phyloP scores from a whole-genome alignment of 225 moss, liverwort and hornwort genomes.

The Sphagnum tenellum region DNA sequence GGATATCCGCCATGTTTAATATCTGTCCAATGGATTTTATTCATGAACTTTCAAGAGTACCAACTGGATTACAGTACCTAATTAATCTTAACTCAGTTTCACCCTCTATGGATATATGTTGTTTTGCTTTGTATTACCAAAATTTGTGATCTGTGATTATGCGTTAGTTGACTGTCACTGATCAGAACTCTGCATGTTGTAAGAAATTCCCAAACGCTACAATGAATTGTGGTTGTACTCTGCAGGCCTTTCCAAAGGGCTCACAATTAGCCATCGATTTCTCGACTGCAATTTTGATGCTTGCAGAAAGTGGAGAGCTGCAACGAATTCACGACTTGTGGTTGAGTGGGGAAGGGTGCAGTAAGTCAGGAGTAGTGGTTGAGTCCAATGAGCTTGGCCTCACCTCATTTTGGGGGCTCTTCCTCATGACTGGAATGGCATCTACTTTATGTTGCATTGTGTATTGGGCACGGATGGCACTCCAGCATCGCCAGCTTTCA shows the following conservation, averaged over 20 bases:
- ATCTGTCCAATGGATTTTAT: too few species aligned
- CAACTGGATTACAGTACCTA: too few species aligned
- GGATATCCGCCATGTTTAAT: too few species aligned
- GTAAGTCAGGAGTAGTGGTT: conserved; percentile 19
- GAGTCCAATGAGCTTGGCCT: conserved; percentile 53
- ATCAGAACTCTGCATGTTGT: too few species aligned
- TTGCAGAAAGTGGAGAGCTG: conserved; percentile 74
- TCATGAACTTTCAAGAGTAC: too few species aligned
- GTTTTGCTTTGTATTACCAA: too few species aligned
- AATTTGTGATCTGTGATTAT: too few species aligned
- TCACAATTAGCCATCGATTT: conserved; percentile 81
- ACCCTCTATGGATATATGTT: too few species aligned
- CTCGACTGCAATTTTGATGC: conserved; percentile 70
- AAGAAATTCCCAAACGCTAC: too few species aligned
- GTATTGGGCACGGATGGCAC: conserved; percentile 64
- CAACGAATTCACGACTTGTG: conserved; percentile 80
- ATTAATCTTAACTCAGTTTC: too few species aligned
- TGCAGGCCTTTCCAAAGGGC: conserved; percentile 86
- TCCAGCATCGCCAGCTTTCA: conserved; percentile 32
- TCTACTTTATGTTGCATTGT: conserved; percentile 60
- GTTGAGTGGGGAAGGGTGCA: conserved; percentile 43
- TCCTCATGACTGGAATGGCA: conserved; percentile 72
- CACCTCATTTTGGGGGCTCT: conserved; percentile 80
- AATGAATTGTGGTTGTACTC: not conserved
- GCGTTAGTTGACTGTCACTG: too few species aligned